Conservation (phyloP, 345 rosid species). For the Pelargonium nanum region DNA sequence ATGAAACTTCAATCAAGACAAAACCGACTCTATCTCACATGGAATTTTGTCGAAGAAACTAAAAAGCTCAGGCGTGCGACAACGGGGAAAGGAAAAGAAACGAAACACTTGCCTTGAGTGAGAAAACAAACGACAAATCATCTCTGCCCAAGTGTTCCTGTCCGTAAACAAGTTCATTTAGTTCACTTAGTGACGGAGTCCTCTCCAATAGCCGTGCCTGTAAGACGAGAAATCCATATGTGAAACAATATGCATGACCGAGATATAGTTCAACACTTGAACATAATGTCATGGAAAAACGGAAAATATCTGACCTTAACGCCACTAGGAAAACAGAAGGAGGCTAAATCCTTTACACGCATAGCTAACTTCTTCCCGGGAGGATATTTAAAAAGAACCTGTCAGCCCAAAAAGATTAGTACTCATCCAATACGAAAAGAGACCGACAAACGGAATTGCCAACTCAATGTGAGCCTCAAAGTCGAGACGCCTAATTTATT, state of each 20-base stretch:
- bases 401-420: conserved; percentile 1
- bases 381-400: conserved; percentile 86
- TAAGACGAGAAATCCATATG: not conserved
- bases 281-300: not conserved
- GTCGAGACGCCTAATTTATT: no score
- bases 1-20: no score
- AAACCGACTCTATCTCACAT: not conserved
- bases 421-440: not conserved
- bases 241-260: not conserved
- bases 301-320: conserved; percentile 50
- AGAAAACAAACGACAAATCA: conserved; percentile 74
- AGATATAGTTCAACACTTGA: no score
- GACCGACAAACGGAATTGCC: not conserved
- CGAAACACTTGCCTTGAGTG: conserved; percentile 50
- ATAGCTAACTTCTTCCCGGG: conserved; percentile 72
- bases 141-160: conserved; percentile 95
- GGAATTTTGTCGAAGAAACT: not conserved
- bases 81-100: not conserved
- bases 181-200: conserved; percentile 88
- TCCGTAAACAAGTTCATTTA: conserved; percentile 86
- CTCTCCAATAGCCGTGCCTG: conserved; percentile 81
- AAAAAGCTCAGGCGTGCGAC: not conserved
- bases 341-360: conserved; percentile 73
- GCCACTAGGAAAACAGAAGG: conserved; percentile 95
- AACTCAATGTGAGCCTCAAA: no score